Percentiles rank a stretch among this genome's conserved stretches.
Conservation (phyloP, 2,329 filamentous ascomycete species). For the Fusarium napiforme region DNA sequence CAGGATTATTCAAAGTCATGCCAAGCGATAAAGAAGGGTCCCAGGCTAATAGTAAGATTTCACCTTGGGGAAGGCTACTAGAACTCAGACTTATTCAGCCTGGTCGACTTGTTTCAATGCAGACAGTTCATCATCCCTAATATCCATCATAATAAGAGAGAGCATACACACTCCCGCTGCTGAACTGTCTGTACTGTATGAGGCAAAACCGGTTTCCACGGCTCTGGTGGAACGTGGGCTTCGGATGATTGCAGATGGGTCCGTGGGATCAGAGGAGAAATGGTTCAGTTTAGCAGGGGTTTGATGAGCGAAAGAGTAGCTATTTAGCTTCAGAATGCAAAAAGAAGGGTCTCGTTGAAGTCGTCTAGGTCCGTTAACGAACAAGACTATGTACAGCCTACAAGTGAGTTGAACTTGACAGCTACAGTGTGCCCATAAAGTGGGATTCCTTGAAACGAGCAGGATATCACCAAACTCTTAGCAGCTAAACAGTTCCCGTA, state of each 20-base stretch:
- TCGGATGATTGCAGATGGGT: slow-evolving; percentile 37
- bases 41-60: neutral
- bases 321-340: neutral
- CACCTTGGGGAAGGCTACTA: neutral
- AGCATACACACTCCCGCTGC: neutral
- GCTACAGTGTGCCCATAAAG: neutral
- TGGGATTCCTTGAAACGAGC: slow-evolving; percentile 8
- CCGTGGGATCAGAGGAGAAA: slow-evolving; percentile 25
- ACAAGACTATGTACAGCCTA: neutral
- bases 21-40: slow-evolving; percentile 15
- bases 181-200: slow-evolving; percentile 19
- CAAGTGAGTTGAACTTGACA: neutral
- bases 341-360: neutral
- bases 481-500: slow-evolving; percentile 30
- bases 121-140: neutral
- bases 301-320: slow-evolving; percentile 3
- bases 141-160: neutral
- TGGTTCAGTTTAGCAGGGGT: slow-evolving; percentile 16
- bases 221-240: slow-evolving; percentile 35
- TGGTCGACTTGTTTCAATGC: neutral
- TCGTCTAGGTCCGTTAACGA: neutral
- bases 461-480: slow-evolving; percentile 6
- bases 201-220: slow-evolving; percentile 39
- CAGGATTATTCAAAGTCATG: slow-evolving; percentile 18
- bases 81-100: neutral